phyloP scores from a whole-genome alignment of 139 green algal genomes.

The Chlamydomonas urium region DNA sequence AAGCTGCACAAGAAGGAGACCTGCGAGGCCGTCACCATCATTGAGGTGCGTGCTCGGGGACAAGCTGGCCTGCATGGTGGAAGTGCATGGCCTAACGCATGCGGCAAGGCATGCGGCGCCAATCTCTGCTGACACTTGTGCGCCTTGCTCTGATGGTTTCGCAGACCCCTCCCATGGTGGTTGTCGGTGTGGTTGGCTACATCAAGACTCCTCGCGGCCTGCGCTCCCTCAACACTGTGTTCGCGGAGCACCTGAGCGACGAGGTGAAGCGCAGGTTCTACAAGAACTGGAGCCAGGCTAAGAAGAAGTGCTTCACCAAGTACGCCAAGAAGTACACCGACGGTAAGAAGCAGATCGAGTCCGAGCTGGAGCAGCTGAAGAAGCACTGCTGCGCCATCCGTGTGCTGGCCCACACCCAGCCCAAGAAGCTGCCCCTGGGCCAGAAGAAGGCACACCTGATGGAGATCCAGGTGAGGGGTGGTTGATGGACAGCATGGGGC shows the following conservation, averaged over 20 bases:
- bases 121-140: too few relatives aligned
- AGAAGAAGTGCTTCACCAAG: slow-evolving; percentile 99
- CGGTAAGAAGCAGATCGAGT: slow-evolving; percentile 86
- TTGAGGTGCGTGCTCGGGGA: too few relatives aligned
- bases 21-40: slow-evolving; percentile 94
- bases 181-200: slow-evolving; percentile 97
- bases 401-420: slow-evolving; percentile 93
- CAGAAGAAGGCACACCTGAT: slow-evolving; percentile 99
- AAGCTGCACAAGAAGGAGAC: slow-evolving; percentile 99
- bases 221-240: slow-evolving; percentile 91
- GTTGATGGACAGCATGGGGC: too few relatives aligned
- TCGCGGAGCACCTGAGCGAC: slow-evolving; percentile 95
- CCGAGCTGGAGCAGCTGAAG: slow-evolving; percentile 89
- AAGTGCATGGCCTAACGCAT: too few relatives aligned
- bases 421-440: slow-evolving; percentile 74
- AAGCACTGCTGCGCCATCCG: slow-evolving; percentile 90
- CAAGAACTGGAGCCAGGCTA: slow-evolving; percentile 99
- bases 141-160: too few relatives aligned
- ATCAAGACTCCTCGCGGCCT: slow-evolving; percentile 90
- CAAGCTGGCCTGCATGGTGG: too few relatives aligned
- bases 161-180: slow-evolving; percentile 92
- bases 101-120: too few relatives aligned
- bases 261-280: slow-evolving; percentile 89
- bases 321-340: slow-evolving; percentile 95
- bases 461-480: slow-evolving; percentile 91